Percentiles rank a stretch among this genome's conserved stretches.
These are phyloP conservation scores for Penicillium sp. DNA, from an alignment of 2,329 filamentous ascomycete species.

Conservation along the genomic window DNA sequence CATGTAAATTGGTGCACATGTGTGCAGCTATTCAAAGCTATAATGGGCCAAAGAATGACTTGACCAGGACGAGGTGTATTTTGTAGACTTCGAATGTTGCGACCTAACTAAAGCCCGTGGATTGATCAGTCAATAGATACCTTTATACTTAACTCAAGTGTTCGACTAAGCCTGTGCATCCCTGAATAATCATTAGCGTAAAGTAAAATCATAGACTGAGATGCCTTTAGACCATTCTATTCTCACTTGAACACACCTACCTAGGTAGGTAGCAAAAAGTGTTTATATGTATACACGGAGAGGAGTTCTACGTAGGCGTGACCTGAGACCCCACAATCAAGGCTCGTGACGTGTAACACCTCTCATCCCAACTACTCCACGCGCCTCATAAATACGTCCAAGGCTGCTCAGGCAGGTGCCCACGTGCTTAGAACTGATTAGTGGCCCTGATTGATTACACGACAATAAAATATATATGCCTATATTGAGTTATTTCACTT, in stretches of 20 bases:
- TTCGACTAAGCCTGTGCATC: not conserved
- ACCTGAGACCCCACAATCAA: constrained; percentile 7
- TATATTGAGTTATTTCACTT: not conserved
- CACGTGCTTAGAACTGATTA: not conserved
- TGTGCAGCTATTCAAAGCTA: too few relatives aligned
- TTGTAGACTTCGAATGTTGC: too few relatives aligned
- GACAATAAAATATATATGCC: not conserved
- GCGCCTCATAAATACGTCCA: not conserved
- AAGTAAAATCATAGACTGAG: not conserved
- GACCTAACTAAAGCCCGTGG: not conserved
- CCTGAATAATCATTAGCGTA: not conserved
- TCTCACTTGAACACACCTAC: not conserved
- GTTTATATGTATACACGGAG: not conserved
- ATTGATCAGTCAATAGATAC: not conserved
- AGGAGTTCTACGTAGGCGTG: not conserved
- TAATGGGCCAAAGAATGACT: too few relatives aligned
- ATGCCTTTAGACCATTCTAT: not conserved
- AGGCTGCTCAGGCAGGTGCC: not conserved
- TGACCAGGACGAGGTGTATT: too few relatives aligned
- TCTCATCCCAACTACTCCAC: constrained; percentile 3
- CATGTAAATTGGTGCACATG: too few relatives aligned
- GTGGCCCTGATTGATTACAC: not conserved
- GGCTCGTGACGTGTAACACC: constrained; percentile 10
- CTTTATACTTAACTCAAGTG: not conserved
- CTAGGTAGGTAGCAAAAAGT: not conserved